Evolutionary conservation across 805 yeast genomes (phyloP).

Genomic region (Ogataea pignaliae): DNA sequence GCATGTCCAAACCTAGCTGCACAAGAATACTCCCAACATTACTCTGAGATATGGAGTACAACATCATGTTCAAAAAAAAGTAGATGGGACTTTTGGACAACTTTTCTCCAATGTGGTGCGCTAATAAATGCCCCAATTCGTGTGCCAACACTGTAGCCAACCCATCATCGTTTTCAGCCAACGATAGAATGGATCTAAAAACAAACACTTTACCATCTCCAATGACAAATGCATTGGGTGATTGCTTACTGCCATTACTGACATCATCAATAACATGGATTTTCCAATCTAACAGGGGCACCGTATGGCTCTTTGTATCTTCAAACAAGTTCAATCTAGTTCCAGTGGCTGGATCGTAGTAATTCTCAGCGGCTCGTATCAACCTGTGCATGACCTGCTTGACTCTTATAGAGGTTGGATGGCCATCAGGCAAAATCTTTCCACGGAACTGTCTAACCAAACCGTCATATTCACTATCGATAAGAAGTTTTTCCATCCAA

Average conservation of each 20-base stretch:
- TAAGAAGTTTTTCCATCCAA: conserved; percentile 58
- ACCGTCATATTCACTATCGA: conserved; percentile 59
- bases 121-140: conserved; percentile 91
- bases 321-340: conserved; percentile 22
- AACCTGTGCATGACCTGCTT: conserved; percentile 59
- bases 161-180: conserved; percentile 82
- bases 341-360: conserved; percentile 31
- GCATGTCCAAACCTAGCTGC: conserved; percentile 61
- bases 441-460: conserved; percentile 50
- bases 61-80: conserved; percentile 43
- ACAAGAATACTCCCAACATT: conserved; percentile 46
- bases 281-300: conserved; percentile 55
- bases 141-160: conserved; percentile 93
- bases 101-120: conserved; percentile 86
- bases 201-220: conserved; percentile 97
- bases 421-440: conserved; percentile 53
- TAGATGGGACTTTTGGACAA: conserved; percentile 74
- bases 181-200: conserved; percentile 69
- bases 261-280: conserved; percentile 75
- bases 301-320: conserved; percentile 17
- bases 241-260: conserved; percentile 46
- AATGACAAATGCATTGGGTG: conserved; percentile 95
- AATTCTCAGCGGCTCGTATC: conserved; percentile 50
- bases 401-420: conserved; percentile 58
- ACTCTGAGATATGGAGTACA: conserved; percentile 62